Evolutionary conservation across 169 alveolate genomes (phyloP), one percentile per base, ranked within the genome.

Genomic region (Fabrea salina): DNA sequence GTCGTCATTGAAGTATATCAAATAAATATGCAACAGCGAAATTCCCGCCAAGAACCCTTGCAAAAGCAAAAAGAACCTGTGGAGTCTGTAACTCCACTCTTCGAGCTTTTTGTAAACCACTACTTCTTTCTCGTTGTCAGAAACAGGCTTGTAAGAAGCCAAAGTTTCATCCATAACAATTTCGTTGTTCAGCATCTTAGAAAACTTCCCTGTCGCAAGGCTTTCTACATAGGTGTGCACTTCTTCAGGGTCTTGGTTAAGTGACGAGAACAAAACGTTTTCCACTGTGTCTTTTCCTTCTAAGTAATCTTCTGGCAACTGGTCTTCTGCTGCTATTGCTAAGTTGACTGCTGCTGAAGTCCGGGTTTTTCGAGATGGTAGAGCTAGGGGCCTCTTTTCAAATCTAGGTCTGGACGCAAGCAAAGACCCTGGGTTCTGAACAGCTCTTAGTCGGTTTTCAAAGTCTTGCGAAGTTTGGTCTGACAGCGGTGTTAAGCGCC

Each of bases 1-100:
- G 16, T 43, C 66, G 1, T 16, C 11, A 44, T 30, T 68, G 25
- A 22, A 68, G 19, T 11, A 3, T 19, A 68, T 39, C 41, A 68
- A 47, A 44, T 68, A 68, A 1, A 68, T 68, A 44, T 68, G 78
- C 7, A 68, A n/a, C 13, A 68, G 11, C 30, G 66, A 57, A 40
- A 68, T 3, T 3, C 78, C 78, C 19, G 66, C 78, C 8, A 37
- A 33, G n/a, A 68, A 40, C 13, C 78, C 78, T 68, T 68, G 61
- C 13, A 68, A n/a, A n/a, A 68, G 8, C 25, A 68, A 35, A 39
- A 68, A 68, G n/a, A 68, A 19, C 32, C 30, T 68, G 4, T 68
- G 78, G n/a, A 68, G 7, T 11, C 67, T 41, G 8, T 41, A 40
- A 44, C 44, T 33, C 67, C 67, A 68, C 7, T 19, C 37, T 22